Evolutionary conservation across 345 rosid species (phyloP).

Genomic region (Bruguiera parviflora): DNA sequence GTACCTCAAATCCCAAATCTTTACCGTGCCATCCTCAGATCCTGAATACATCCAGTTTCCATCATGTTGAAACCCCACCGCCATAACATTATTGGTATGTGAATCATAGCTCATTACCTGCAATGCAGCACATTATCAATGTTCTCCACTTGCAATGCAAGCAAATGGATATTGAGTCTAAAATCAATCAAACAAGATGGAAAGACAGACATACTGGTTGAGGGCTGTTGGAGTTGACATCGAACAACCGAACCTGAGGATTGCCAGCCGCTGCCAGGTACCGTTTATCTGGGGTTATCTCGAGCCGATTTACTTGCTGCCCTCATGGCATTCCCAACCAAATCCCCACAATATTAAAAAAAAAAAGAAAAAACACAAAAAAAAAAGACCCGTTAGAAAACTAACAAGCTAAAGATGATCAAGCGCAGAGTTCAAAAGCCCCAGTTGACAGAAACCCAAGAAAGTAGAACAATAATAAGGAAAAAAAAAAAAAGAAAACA

Average conservation of each 20-base stretch:
- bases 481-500: neutral
- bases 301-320: slow-evolving; percentile 92
- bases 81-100: slow-evolving; percentile 93
- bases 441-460: neutral
- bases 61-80: slow-evolving; percentile 96
- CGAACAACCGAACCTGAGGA: slow-evolving; percentile 88
- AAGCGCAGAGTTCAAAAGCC: neutral
- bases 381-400: neutral
- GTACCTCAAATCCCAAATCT: slow-evolving; percentile 94
- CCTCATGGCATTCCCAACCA: neutral
- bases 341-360: slow-evolving; percentile 5
- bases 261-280: slow-evolving; percentile 89
- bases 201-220: slow-evolving; percentile 52
- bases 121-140: neutral
- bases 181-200: slow-evolving; percentile 1
- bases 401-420: neutral
- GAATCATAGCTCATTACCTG: slow-evolving; percentile 93
- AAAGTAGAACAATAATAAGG: neutral
- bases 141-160: neutral
- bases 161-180: neutral
- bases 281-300: slow-evolving; percentile 86
- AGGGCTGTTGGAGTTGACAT: slow-evolving; percentile 67
- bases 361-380: neutral
- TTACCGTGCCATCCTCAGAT: slow-evolving; percentile 96
- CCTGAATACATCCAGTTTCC: slow-evolving; percentile 99